These are phyloP conservation scores for Zoysia matrella DNA, from an alignment of 202 grass and related monocot genomes.

Conservation along the genomic window DNA sequence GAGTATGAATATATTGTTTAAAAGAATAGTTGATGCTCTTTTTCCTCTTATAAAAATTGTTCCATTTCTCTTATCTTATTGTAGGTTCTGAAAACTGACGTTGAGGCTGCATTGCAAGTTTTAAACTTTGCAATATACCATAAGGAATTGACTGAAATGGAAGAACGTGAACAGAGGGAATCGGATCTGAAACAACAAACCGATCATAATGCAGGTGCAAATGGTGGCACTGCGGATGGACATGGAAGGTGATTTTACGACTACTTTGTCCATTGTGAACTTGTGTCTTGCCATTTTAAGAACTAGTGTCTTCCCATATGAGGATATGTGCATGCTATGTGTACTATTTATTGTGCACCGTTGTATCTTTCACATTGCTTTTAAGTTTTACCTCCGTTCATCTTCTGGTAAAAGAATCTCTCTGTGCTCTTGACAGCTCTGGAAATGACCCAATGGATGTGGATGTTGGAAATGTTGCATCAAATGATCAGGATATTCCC, in stretches of 20 bases:
- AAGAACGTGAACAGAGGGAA: conserved; percentile 85
- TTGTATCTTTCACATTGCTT: too few relatives aligned
- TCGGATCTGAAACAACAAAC: conserved; percentile 83
- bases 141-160: conserved; percentile 95
- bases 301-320: not conserved
- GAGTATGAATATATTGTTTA: conserved; percentile 2
- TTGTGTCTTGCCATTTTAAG: not conserved
- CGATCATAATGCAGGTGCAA: conserved; percentile 65
- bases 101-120: conserved; percentile 92
- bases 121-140: conserved; percentile 98
- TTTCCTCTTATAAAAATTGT: conserved; percentile 15
- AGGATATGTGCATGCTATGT: not conserved
- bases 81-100: conserved; percentile 87
- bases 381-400: conserved; percentile 15
- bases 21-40: not conserved
- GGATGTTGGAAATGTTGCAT: conserved; percentile 56
- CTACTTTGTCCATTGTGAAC: not conserved
- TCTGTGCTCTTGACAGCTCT: conserved; percentile 48
- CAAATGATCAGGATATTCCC: conserved; percentile 65
- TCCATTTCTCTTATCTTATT: not conserved
- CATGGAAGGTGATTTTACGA: conserved; percentile 55
- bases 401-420: not conserved
- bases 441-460: conserved; percentile 79
- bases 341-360: too few relatives aligned
- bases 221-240: conserved; percentile 50